phyloP scores from a whole-genome alignment of 352 stramenopile genomes.

The Phytophthora pinifolia region DNA sequence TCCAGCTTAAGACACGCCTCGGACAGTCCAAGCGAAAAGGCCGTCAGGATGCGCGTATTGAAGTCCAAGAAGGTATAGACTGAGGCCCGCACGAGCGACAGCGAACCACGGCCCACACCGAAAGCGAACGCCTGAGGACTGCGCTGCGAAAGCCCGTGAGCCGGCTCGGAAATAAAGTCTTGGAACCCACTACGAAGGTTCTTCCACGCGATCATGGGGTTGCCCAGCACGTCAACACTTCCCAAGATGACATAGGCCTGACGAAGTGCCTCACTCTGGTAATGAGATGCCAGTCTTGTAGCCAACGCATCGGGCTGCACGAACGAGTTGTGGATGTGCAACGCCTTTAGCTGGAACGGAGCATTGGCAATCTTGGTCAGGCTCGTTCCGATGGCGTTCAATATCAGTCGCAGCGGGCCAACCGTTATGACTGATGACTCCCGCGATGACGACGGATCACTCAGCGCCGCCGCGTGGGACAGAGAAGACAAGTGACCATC shows the following conservation, averaged over 20 bases:
- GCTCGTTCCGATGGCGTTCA: conserved; percentile 87
- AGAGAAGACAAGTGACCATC: conserved; percentile 51
- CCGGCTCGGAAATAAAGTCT: conserved; percentile 82
- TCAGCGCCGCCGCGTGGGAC: conserved; percentile 29
- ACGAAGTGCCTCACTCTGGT: conserved; percentile 85
- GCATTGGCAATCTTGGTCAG: conserved; percentile 89
- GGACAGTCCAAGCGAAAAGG: conserved; percentile 75
- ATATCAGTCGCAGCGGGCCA: conserved; percentile 74
- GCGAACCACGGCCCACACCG: conserved; percentile 75
- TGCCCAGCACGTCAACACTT: conserved; percentile 87
- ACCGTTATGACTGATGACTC: conserved; percentile 57
- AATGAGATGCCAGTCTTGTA: conserved; percentile 73
- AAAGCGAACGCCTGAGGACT: conserved; percentile 80
- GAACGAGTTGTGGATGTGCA: conserved; percentile 85
- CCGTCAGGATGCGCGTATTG: conserved; percentile 83
- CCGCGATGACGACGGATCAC: conserved; percentile 32
- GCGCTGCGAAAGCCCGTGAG: conserved; percentile 75
- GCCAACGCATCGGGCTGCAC: conserved; percentile 76
- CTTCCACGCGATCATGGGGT: conserved; percentile 88
- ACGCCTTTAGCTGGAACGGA: conserved; percentile 76
- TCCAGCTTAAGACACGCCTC: conserved; percentile 87
- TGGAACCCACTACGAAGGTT: conserved; percentile 81
- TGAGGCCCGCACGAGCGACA: conserved; percentile 80
- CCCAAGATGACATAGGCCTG: conserved; percentile 89
- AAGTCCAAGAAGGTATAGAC: conserved; percentile 89